A percentile compares a stretch with the other conserved stretches of the same genome.
These are phyloP conservation scores for Kokia cookei DNA, from an alignment of 441 rosid species.

Conservation along the genomic window DNA sequence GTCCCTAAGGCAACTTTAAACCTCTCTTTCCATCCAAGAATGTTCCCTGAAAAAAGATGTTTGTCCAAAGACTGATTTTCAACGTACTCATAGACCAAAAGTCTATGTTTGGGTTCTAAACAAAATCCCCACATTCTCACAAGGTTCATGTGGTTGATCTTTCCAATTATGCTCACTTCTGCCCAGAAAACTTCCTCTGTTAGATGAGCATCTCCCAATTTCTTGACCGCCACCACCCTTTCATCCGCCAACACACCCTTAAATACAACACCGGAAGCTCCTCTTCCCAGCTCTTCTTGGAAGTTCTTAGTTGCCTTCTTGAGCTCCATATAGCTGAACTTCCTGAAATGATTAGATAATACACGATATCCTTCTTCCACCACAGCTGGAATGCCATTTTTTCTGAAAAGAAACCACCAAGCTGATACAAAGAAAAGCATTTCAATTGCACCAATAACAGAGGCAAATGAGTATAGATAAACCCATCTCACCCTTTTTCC, in stretches of 20 bases:
- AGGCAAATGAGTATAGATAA: slow-evolving; percentile 37
- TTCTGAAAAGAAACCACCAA: slow-evolving; percentile 30
- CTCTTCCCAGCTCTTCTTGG: slow-evolving; percentile 21
- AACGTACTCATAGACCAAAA: slow-evolving; percentile 22
- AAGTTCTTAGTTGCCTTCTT: slow-evolving; percentile 23
- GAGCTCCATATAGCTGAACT: slow-evolving; percentile 19
- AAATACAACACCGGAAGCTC: slow-evolving; percentile 22
- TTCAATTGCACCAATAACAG: slow-evolving; percentile 33
- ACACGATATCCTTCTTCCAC: slow-evolving; percentile 14
- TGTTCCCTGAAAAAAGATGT: slow-evolving; percentile 8
- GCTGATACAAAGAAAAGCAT: slow-evolving; percentile 14
- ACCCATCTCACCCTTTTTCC: slow-evolving; percentile 27
- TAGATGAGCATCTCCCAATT: slow-evolving; percentile 16
- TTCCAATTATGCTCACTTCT: slow-evolving; percentile 25
- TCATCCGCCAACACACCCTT: slow-evolving; percentile 14
- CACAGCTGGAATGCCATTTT: neutral
- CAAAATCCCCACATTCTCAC: slow-evolving; percentile 28
- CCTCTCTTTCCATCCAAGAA: slow-evolving; percentile 19
- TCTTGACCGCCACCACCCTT: slow-evolving; percentile 22
- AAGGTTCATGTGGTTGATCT: slow-evolving; percentile 25
- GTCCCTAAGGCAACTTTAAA: slow-evolving; percentile 23
- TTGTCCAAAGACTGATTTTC: slow-evolving; percentile 24
- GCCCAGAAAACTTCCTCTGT: slow-evolving; percentile 29
- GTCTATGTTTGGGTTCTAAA: slow-evolving; percentile 16
- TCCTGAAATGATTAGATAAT: slow-evolving; percentile 25